Base-by-base conservation (phyloP, 768 basidiomycete species). In the Kwoniella sp. region DNA sequence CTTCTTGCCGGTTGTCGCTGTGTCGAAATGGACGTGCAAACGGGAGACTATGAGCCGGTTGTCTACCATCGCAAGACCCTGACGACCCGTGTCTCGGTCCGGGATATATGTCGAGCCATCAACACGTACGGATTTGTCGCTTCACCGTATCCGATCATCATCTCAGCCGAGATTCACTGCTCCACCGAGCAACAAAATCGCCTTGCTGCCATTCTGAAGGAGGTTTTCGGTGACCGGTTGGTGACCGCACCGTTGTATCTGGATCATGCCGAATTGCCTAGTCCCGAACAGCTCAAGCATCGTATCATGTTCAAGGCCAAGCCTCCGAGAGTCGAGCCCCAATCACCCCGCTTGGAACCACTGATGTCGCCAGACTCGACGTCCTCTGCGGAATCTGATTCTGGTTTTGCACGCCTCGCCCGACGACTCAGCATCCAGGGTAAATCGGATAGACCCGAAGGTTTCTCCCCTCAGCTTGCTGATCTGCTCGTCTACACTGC, bases 91-190 rank as follows among this genome's bases (percentile, higher is more conserved):
- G 83, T 95, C 3, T 76, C 88, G 0, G 79, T 87, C 2, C 82
- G 88, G 5, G 87, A 88, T 44, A 81, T 89, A 39, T 88, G 89
- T 68, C 76, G 80, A 34, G 90, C 90, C 1, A 87, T 96, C 67
- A 78, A 79, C 19, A 87, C 87, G 74, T 96, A 96, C 67, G 91
- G 86, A 0, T 96, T 96, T 66, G 82, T 87, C 34, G 81, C 86
- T 0, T 92, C 89, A 0, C 88, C 88, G 0, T 95, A 90, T 65
- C 92, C 92, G 1, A 78, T 98, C 67, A 83, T 98, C 65, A 86
- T 98, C 48, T 92, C 89, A 2, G 88, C 90, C 11, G 92, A 98
- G 76, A 81, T 92, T 1, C 91, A 93, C 66, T 93, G 89, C 71
- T 78, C 81, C 0, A 51, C 89, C 14, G 74, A 78, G 23, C 88